Base-by-base conservation (phyloP, 108 stramenopile species). In the Stephanodiscus triporus region DNA sequence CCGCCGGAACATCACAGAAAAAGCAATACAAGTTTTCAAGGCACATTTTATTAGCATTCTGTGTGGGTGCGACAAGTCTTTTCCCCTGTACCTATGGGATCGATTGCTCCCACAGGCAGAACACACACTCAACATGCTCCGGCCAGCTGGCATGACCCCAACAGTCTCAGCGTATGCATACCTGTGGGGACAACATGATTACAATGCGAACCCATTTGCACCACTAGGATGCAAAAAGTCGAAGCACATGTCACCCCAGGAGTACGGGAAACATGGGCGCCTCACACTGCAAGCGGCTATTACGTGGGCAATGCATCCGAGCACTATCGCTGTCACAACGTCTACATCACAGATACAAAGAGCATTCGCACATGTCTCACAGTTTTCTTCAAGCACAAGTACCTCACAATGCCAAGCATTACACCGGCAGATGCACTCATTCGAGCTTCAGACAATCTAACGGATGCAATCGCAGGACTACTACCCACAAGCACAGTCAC, bases 11-110 rank as follows among this genome's bases (percentile, higher is more conserved):
- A 6, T 49, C 3, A 6, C 48, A 2, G 6, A 49, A 6, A 49
- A 49, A 49, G 48, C 6, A 3, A 34, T 34, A 2, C 32, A 34
- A 5, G 32, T 34, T 5, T 34, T 34, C 32, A 55, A 55, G 23
- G 20, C 3, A 23, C 54, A 55, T 24, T 55, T 23, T 20, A 55
- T 75, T 36, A 50, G 65, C 42, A 30, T 56, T 27, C 14, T 75
- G 9, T 29, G 57, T n/a, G 57, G 73, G 2, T 2, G 0, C 2
- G 27, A 30, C 19, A 6, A 42, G 16, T 56, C 19, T 0, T 66
- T 75, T 36, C 73, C 73, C 2, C 48, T 75, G 36, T 64, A 75
- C 30, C 65, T 75, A 16, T 75, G 73, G 73, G 47, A 50, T 29
- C 22, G 37, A 29, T 64, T 66, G 2, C n/a, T 75, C 9, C 34